phyloP scores from a whole-genome alignment of 2,329 filamentous ascomycete genomes.

The Ophiognomonia clavigignenti-juglandacearum region DNA sequence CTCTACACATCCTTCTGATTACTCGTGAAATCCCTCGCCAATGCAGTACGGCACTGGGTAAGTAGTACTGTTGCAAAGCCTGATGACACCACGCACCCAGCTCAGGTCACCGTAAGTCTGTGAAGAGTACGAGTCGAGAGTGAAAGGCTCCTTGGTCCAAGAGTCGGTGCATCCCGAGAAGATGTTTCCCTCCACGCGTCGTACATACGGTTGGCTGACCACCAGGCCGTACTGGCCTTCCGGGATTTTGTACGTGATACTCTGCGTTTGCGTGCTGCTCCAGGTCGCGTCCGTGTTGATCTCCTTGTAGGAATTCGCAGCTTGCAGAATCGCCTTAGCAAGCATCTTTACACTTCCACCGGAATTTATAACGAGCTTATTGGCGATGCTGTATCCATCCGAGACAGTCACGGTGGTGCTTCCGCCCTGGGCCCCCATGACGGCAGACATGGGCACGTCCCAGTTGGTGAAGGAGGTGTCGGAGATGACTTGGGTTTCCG shows the following conservation, averaged over 20 bases:
- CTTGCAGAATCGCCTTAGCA: no score
- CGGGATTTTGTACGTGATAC: conserved; percentile 27
- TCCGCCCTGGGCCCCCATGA: conserved; percentile 25
- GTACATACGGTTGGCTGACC: conserved; percentile 31
- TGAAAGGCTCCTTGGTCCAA: conserved; percentile 22
- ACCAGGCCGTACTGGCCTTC: conserved; percentile 32
- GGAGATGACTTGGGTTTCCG: conserved; percentile 21
- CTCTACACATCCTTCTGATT: no score
- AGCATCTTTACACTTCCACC: no score
- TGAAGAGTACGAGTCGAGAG: conserved; percentile 28
- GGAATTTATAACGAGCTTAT: no score
- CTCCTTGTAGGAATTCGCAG: no score
- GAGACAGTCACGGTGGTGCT: no score
- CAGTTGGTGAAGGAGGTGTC: conserved; percentile 30
- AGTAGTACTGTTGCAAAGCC: conserved; percentile 29
- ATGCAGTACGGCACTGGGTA: conserved; percentile 32
- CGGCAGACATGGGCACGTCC: conserved; percentile 32
- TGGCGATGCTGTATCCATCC: no score
- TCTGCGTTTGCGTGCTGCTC: conserved; percentile 23
- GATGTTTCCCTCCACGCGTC: conserved; percentile 27
- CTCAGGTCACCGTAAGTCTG: conserved; percentile 26
- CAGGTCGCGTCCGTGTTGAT: no score
- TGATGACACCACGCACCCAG: conserved; percentile 36
- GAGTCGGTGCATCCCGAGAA: conserved; percentile 29
- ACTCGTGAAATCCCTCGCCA: conserved; percentile 19